phyloP scores from a whole-genome alignment of 179 eudicot genomes.

The Camellia oleifera region DNA sequence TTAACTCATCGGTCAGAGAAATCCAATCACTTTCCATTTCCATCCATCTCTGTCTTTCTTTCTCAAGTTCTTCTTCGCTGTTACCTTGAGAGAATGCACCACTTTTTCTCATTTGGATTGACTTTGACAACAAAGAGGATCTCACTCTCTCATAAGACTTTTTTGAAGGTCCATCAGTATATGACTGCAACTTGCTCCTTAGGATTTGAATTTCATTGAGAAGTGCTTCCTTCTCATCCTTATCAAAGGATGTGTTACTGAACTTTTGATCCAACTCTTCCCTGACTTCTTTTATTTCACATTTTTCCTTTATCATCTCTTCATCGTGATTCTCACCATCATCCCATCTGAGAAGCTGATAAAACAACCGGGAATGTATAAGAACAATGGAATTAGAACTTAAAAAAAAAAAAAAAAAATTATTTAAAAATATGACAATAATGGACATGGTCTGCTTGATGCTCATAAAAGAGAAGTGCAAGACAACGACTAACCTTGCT shows the following conservation, averaged over 20 bases:
- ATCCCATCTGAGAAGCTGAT: constrained; percentile 46
- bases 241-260: constrained; percentile 37
- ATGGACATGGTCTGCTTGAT: background rate
- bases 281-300: constrained; percentile 41
- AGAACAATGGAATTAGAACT: background rate
- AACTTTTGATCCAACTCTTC: constrained; percentile 27
- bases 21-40: constrained; percentile 99
- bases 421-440: background rate
- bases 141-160: constrained; percentile 60
- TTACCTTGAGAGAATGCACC: constrained; percentile 28
- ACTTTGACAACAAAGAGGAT: constrained; percentile 6
- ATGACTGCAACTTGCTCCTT: constrained; percentile 53
- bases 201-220: constrained; percentile 67
- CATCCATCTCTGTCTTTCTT: constrained; percentile 85
- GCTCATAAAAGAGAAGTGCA: background rate
- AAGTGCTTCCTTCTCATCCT: constrained; percentile 76
- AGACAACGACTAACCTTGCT: constrained; percentile 39
- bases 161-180: constrained; percentile 42
- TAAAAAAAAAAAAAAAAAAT: no score
- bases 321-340: constrained; percentile 39
- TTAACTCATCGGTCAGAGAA: constrained; percentile 77
- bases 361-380: constrained; percentile 9
- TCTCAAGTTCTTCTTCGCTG: constrained; percentile 69
- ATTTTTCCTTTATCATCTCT: constrained; percentile 50
- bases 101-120: constrained; percentile 16